Conservation (phyloP, 2,329 filamentous ascomycete genomes). For the Stachybotrys chlorohalonatus region DNA sequence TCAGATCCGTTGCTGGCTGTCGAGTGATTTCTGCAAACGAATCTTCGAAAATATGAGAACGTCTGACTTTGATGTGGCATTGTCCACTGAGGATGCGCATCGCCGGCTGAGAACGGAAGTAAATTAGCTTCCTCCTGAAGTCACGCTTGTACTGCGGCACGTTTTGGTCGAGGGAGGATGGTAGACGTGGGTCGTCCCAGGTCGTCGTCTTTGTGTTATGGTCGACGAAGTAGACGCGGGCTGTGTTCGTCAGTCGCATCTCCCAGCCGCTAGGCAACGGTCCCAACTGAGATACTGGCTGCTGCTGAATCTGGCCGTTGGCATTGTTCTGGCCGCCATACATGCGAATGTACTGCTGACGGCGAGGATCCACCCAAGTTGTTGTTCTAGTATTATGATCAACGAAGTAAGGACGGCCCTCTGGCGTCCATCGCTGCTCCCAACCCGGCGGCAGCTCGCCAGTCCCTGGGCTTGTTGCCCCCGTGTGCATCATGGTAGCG, state of each 20-base stretch:
- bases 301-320: conserved; percentile 86
- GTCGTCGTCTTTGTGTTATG: conserved; percentile 99
- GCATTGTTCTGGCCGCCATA: conserved; percentile 81
- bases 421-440: conserved; percentile 93
- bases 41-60: conserved; percentile 97
- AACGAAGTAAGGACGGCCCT: conserved; percentile 92
- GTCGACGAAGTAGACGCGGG: conserved; percentile 96
- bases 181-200: conserved; percentile 93
- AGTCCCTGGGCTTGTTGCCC: conserved; percentile 82
- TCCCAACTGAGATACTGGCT: conserved; percentile 92
- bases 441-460: conserved; percentile 92
- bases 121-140: conserved; percentile 95
- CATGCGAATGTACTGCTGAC: conserved; percentile 98
- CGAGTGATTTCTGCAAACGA: conserved; percentile 98
- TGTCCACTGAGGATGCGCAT: conserved; percentile 92
- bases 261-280: conserved; percentile 97
- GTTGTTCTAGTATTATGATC: conserved; percentile 98
- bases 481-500: conserved; percentile 87
- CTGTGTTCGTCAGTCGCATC: conserved; percentile 98
- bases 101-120: conserved; percentile 96
- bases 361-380: conserved; percentile 94
- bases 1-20: conserved; percentile 88
- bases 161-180: conserved; percentile 93
- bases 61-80: conserved; percentile 94
- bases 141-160: conserved; percentile 99